Evolutionary conservation across 2,329 filamentous ascomycete species (phyloP).

Genomic region (Penicillium sp.): DNA sequence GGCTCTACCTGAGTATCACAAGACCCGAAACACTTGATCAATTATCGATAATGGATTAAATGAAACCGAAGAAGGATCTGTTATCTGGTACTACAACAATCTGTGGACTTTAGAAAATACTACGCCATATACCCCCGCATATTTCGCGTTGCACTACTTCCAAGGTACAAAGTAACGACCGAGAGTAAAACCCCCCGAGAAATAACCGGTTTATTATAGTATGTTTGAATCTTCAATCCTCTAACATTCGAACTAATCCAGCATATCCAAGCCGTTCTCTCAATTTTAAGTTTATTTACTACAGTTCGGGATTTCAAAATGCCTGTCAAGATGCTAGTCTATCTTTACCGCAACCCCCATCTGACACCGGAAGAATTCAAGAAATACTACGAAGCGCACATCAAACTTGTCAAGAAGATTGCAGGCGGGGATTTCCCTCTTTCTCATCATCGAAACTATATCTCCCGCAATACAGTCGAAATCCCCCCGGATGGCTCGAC

Average conservation of each 20-base stretch:
- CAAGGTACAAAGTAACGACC: neutral
- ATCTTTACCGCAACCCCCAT: slow-evolving; percentile 18
- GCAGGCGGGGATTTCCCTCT: slow-evolving; percentile 19
- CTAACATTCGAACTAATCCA: neutral
- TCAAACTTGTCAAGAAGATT: slow-evolving; percentile 20
- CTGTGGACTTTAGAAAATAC: neutral
- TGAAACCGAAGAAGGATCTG: neutral
- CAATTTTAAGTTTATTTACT: neutral
- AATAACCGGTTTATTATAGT: neutral
- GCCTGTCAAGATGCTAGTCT: slow-evolving; percentile 8
- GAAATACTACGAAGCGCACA: slow-evolving; percentile 23
- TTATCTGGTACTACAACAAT: neutral
- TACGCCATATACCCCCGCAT: neutral
- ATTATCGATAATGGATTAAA: neutral
- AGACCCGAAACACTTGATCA: no score
- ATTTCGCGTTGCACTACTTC: neutral
- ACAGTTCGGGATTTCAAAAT: neutral
- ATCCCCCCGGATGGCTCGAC: slow-evolving; percentile 6
- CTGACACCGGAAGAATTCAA: slow-evolving; percentile 21
- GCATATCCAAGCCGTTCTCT: neutral
- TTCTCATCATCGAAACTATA: slow-evolving; percentile 20
- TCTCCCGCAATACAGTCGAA: slow-evolving; percentile 11
- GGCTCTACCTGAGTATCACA: neutral
- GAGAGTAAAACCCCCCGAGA: neutral
- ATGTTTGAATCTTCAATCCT: neutral